Conservation (phyloP, 306 rosid genomes). For the Inga laurina region DNA sequence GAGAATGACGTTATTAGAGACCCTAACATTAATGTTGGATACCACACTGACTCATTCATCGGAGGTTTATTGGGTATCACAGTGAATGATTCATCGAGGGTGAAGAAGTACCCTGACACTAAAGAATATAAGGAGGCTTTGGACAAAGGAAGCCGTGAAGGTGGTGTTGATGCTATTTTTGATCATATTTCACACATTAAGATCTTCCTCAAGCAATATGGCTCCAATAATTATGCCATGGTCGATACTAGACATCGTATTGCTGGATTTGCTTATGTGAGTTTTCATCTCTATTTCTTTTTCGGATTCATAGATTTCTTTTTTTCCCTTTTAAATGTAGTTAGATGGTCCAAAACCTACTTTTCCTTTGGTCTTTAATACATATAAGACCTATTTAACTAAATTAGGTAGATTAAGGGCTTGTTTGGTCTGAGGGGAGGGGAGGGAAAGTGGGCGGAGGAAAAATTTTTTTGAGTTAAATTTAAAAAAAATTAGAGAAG, state of each 20-base stretch:
- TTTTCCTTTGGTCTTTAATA: too few relatives aligned
- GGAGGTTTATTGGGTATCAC: not conserved
- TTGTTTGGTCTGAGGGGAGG: too few relatives aligned
- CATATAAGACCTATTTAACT: too few relatives aligned
- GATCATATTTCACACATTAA: not conserved
- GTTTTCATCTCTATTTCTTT: not conserved
- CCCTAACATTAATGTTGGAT: not conserved
- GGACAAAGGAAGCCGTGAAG: not conserved
- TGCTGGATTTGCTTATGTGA: constrained; percentile 41
- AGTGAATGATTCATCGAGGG: not conserved
- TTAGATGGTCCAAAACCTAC: not conserved
- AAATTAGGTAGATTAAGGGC: too few relatives aligned
- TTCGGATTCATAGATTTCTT: not conserved
- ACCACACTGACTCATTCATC: not conserved
- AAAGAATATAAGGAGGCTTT: not conserved
- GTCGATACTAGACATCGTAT: constrained; percentile 9
- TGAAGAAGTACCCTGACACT: not conserved
- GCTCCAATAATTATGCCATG: constrained; percentile 1
- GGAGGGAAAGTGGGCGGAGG: too few relatives aligned
- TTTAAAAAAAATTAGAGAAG: too few relatives aligned
- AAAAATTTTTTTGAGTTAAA: too few relatives aligned
- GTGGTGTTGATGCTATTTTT: not conserved
- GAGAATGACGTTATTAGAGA: not conserved
- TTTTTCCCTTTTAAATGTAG: not conserved
- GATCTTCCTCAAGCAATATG: not conserved